A percentile compares a stretch with the other conserved stretches of the same genome.
phyloP scores from a whole-genome alignment of 345 rosid species.

The Linum tenue region DNA sequence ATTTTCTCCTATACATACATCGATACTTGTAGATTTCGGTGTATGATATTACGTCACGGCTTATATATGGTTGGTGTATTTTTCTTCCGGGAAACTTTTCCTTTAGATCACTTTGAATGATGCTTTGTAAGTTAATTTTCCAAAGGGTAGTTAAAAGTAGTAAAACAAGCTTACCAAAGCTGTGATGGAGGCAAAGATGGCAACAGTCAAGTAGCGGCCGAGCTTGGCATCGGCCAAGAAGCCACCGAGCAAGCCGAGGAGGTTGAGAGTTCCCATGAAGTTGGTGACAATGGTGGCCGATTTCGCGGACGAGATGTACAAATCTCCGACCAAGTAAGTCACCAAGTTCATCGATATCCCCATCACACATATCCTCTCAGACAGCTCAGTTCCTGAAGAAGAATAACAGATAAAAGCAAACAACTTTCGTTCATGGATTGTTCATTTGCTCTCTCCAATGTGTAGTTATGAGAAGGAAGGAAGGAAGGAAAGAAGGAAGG shows the following conservation, averaged over 20 bases:
- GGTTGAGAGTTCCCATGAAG: conserved; percentile 87
- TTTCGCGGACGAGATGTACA: conserved; percentile 71
- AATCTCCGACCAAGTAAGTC: conserved; percentile 64
- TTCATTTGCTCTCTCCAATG: not conserved
- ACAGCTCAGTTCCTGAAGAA: conserved; percentile 65
- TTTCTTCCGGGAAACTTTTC: no score
- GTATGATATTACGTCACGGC: no score
- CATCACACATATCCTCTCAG: conserved; percentile 86
- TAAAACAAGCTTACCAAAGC: conserved; percentile 43
- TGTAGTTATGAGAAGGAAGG: not conserved
- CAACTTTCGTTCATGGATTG: not conserved
- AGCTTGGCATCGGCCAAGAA: conserved; percentile 89
- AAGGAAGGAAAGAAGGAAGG: not conserved
- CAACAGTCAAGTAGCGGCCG: conserved; percentile 70
- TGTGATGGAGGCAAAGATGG: conserved; percentile 51
- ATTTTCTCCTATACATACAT: no score
- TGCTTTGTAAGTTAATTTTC: no score
- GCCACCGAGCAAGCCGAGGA: conserved; percentile 79
- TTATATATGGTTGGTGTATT: no score
- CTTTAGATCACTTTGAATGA: no score
- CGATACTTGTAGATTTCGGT: no score
- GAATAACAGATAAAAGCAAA: not conserved
- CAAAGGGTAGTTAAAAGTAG: no score
- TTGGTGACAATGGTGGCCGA: conserved; percentile 79
- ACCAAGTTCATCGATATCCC: conserved; percentile 89